Evolutionary conservation across 768 basidiomycete species (phyloP).

Genomic region (Arthromyces matolae): DNA sequence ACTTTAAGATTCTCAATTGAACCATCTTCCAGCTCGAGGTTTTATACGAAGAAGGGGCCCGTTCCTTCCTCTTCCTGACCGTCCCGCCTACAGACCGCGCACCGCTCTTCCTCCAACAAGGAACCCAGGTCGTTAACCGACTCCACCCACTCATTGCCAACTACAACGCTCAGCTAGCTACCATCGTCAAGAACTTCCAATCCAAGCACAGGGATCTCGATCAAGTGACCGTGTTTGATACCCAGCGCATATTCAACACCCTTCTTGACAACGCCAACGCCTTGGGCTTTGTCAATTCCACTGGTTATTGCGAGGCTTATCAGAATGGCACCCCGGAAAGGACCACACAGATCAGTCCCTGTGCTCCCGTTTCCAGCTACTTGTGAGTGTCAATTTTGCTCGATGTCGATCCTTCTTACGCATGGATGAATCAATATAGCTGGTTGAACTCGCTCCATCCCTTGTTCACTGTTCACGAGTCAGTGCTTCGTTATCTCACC

Average conservation of each 20-base stretch:
- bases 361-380: constrained; percentile 61
- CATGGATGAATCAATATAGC: constrained; percentile 24
- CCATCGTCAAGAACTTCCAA: constrained; percentile 37
- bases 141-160: constrained; percentile 36
- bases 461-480: constrained; percentile 62
- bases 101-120: constrained; percentile 43
- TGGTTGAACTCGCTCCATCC: constrained; percentile 63
- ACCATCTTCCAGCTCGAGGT: constrained; percentile 51
- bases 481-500: constrained; percentile 17
- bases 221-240: constrained; percentile 48
- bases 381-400: too few relatives aligned
- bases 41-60: constrained; percentile 46
- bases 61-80: constrained; percentile 59
- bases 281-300: constrained; percentile 56
- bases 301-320: constrained; percentile 58
- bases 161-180: constrained; percentile 48
- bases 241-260: constrained; percentile 54
- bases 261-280: constrained; percentile 49
- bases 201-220: constrained; percentile 39
- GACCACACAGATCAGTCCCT: constrained; percentile 54
- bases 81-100: constrained; percentile 58
- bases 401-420: too few relatives aligned
- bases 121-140: constrained; percentile 30
- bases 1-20: not conserved
- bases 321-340: constrained; percentile 49